Evolutionary conservation across 345 rosid species (phyloP).

Genomic region (Salix udensis): DNA sequence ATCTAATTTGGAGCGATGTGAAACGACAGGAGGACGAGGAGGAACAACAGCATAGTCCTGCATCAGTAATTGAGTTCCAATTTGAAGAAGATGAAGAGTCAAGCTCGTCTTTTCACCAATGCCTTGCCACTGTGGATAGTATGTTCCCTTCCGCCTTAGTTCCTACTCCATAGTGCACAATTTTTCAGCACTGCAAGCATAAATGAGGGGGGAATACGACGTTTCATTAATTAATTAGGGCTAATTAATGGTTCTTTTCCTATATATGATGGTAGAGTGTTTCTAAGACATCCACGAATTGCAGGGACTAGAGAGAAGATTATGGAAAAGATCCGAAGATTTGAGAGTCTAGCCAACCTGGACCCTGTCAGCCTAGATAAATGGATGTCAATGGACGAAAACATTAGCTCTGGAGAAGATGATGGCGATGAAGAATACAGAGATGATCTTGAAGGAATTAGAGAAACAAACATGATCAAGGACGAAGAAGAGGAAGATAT

Average conservation of each 20-base stretch:
- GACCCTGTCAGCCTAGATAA: conserved; percentile 31
- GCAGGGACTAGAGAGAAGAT: conserved; percentile 40
- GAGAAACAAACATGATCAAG: not conserved
- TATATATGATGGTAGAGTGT: not conserved
- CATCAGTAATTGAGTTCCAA: conserved; percentile 44
- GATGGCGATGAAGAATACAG: conserved; percentile 2
- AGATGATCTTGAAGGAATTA: not conserved
- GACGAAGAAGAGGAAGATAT: conserved; percentile 23
- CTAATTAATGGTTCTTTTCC: not conserved
- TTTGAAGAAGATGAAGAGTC: conserved; percentile 39
- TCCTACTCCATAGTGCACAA: not conserved
- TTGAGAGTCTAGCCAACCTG: conserved; percentile 33
- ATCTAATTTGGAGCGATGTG: conserved; percentile 9
- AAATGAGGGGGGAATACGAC: not conserved
- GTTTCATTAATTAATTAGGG: not conserved
- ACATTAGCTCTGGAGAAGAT: conserved; percentile 7
- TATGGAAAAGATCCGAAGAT: conserved; percentile 31
- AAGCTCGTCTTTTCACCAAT: conserved; percentile 35
- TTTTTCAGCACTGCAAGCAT: not conserved
- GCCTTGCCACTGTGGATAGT: conserved; percentile 41
- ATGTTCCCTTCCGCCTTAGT: conserved; percentile 8
- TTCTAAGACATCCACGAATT: not conserved
- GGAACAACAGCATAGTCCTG: conserved; percentile 44
- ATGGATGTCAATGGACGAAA: conserved; percentile 37
- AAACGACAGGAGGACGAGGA: conserved; percentile 41